These are phyloP conservation scores for Chaetothyriales sp. DNA, from an alignment of 2,329 filamentous ascomycete genomes.

Conservation along the genomic window DNA sequence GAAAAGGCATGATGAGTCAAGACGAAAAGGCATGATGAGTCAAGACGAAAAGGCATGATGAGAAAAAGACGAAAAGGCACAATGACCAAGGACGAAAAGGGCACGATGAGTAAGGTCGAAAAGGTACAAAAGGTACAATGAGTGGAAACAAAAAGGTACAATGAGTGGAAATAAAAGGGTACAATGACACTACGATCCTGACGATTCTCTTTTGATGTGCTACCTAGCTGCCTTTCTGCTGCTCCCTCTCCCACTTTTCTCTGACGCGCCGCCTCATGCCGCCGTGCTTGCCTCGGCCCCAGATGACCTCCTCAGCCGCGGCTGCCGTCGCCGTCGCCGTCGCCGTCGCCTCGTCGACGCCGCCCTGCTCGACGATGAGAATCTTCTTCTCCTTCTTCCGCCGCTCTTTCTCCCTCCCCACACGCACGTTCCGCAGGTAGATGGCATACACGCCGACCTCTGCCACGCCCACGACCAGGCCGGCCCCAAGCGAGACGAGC, in stretches of 20 bases:
- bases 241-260: slow-evolving; percentile 25
- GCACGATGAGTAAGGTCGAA: too few relatives aligned
- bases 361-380: slow-evolving; percentile 18
- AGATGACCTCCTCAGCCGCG: slow-evolving; percentile 25
- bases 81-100: too few relatives aligned
- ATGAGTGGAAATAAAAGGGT: too few relatives aligned
- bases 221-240: slow-evolving; percentile 6
- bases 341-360: slow-evolving; percentile 3
- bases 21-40: too few relatives aligned
- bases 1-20: too few relatives aligned
- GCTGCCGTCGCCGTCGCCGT: background rate
- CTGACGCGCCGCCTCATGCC: slow-evolving; percentile 28
- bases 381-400: slow-evolving; percentile 28
- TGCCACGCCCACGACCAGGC: slow-evolving; percentile 32
- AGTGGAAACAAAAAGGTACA: too few relatives aligned
- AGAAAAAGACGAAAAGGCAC: too few relatives aligned
- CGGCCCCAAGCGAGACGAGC: slow-evolving; percentile 28
- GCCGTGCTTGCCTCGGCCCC: slow-evolving; percentile 29
- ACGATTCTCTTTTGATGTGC: background rate
- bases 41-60: background rate
- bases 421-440: slow-evolving; percentile 32
- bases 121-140: too few relatives aligned
- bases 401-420: slow-evolving; percentile 27
- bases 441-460: slow-evolving; percentile 35
- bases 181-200: background rate